A percentile compares a stretch with the other conserved stretches of the same genome.
Conservation (phyloP, 768 basidiomycete genomes). For the Leccinum subtestaceum region DNA sequence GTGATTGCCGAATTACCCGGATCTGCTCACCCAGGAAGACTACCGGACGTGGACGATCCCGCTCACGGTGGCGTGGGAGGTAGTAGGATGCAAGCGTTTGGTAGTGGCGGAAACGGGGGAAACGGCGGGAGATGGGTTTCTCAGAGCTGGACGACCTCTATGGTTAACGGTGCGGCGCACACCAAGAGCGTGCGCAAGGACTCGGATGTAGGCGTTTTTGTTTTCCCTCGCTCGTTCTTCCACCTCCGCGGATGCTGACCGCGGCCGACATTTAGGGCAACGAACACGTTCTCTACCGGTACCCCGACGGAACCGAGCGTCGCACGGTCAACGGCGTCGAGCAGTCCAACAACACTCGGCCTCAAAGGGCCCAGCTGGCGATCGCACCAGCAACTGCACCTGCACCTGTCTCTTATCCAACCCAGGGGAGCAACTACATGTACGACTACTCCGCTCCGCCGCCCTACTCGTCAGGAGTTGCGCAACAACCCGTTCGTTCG, state of each 20-base stretch:
- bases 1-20: no score
- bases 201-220: slow-evolving; percentile 46
- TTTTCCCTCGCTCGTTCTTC: not conserved
- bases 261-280: slow-evolving; percentile 53
- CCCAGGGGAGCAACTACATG: not conserved
- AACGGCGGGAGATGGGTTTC: slow-evolving; percentile 40
- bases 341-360: slow-evolving; percentile 25
- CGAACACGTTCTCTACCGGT: slow-evolving; percentile 64
- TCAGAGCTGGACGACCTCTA: slow-evolving; percentile 55
- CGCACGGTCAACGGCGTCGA: slow-evolving; percentile 68
- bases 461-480: slow-evolving; percentile 21
- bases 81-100: slow-evolving; percentile 11
- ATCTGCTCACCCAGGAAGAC: no score
- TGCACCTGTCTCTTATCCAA: not conserved
- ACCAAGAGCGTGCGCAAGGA: slow-evolving; percentile 55
- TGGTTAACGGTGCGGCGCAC: slow-evolving; percentile 67
- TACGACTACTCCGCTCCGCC: slow-evolving; percentile 12
- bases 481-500: slow-evolving; percentile 13
- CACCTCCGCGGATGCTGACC: not conserved
- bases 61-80: slow-evolving; percentile 15
- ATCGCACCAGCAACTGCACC: not conserved
- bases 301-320: slow-evolving; percentile 64
- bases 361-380: slow-evolving; percentile 12
- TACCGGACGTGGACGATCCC: slow-evolving; percentile 1
- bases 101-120: not conserved